Evolutionary conservation across 306 rosid species (phyloP).

Genomic region (Cicer chorassanicum): DNA sequence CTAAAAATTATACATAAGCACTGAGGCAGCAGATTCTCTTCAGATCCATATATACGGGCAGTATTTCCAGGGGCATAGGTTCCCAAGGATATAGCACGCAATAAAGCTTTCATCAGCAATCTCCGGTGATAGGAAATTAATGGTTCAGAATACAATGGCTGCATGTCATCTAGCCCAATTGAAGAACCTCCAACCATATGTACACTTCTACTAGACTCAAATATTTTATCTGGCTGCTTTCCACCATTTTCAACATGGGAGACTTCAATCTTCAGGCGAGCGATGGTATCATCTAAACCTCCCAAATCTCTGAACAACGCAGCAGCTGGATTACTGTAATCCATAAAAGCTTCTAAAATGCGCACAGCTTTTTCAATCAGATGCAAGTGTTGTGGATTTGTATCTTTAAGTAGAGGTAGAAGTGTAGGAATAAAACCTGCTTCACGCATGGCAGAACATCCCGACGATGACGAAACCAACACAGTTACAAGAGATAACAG

Average conservation of each 20-base stretch:
- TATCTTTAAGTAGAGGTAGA: slow-evolving; percentile 90
- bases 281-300: slow-evolving; percentile 91
- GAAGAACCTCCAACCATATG: slow-evolving; percentile 60
- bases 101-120: slow-evolving; percentile 83
- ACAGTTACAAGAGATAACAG: slow-evolving; percentile 85
- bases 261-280: slow-evolving; percentile 88
- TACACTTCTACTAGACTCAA: slow-evolving; percentile 56
- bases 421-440: slow-evolving; percentile 97
- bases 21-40: slow-evolving; percentile 84
- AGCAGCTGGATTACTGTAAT: slow-evolving; percentile 95
- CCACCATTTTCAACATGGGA: slow-evolving; percentile 76
- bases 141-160: slow-evolving; percentile 82
- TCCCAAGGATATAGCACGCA: slow-evolving; percentile 94
- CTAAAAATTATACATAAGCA: slow-evolving; percentile 84
- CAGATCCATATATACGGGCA: slow-evolving; percentile 80
- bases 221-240: slow-evolving; percentile 68
- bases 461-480: slow-evolving; percentile 93
- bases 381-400: slow-evolving; percentile 90
- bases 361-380: slow-evolving; percentile 92
- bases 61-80: slow-evolving; percentile 96
- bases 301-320: slow-evolving; percentile 97
- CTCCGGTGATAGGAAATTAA: slow-evolving; percentile 80
- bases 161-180: slow-evolving; percentile 66
- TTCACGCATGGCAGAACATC: slow-evolving; percentile 94
- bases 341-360: slow-evolving; percentile 97